Evolutionary conservation across 2,329 filamentous ascomycete species (phyloP).

Genomic region (Epichloe aotearoae): DNA sequence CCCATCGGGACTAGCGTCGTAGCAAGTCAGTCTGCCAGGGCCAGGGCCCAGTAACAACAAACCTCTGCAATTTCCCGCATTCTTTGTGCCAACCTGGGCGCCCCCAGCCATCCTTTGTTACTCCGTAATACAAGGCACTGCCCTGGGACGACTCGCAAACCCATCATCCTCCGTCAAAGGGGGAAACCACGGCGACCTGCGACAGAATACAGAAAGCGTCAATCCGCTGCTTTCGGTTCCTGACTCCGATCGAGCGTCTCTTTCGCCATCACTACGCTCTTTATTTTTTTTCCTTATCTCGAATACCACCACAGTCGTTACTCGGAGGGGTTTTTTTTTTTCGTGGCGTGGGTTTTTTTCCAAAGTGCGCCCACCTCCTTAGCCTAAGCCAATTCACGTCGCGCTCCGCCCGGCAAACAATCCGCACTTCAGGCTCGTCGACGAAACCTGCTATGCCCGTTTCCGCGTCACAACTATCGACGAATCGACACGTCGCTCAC

Average conservation of each 20-base stretch:
- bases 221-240: conserved; percentile 3
- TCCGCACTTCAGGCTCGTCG: neutral
- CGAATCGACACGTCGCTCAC: neutral
- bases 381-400: neutral
- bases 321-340: neutral
- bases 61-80: conserved; percentile 25
- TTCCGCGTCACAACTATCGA: neutral
- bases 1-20: conserved; percentile 10
- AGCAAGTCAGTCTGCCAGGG: conserved; percentile 6
- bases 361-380: neutral
- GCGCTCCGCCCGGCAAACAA: neutral
- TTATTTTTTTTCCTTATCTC: conserved; percentile 6
- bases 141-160: neutral
- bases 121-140: neutral
- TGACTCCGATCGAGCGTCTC: conserved; percentile 1
- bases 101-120: conserved; percentile 7
- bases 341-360: neutral
- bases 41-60: conserved; percentile 16
- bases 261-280: conserved; percentile 8
- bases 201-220: conserved; percentile 1
- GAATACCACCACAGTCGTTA: neutral
- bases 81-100: conserved; percentile 10
- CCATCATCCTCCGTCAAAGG: conserved; percentile 4
- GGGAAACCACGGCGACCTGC: conserved; percentile 4
- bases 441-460: conserved; percentile 4